Evolutionary conservation across 305 asterid genomes (phyloP), one percentile per base, ranked within the genome.

Genomic region (Solanum aculeatissimum): DNA sequence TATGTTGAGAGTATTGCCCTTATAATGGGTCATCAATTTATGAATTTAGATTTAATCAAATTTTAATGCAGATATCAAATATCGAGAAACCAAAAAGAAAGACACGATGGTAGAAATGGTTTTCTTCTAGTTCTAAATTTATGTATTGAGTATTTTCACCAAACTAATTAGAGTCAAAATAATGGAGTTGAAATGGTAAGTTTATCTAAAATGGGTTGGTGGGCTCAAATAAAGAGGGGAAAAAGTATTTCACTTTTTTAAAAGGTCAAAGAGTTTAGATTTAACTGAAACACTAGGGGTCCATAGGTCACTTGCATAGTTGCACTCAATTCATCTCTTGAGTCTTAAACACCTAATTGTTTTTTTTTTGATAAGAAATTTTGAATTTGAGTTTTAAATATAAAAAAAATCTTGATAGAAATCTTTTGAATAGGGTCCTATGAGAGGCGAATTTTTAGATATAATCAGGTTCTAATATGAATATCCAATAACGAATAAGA

Each of bases 161-260:
- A 18, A 77, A 6, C 65, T 18, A 42, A 42, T 8, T 40, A 72
- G 13, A 74, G 42, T 74, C 60, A 45, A 14, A 43, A 19, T 45
- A 75, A 21, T 71, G 54, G 43, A 72, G 38, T 21, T 15, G n/a
- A 49, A 47, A 74, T 2, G 2, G 8, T 43, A 15, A 45, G 3
- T 77, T 27, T 25, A 51, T 29, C 45, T 51, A 77, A 49, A 51
- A 77, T 49, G 11, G 43, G 43, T 75, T 70, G 53, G 81, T 75
- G 15, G 62, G 81, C 27, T 77, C 19, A 51, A 27, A 32, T 47
- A 15, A 35, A 75, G 43, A 38, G 40, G 27, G 23, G 42, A 47
- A 74, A 13, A 42, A 42, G 55, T n/a, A 60, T 35, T 43, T 70
- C 25, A 13, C 35, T 6, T 71, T 43, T 43, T 71, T 0, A 7